Evolutionary conservation across 306 rosid genomes (phyloP).

Genomic region (Inga oerstediana): DNA sequence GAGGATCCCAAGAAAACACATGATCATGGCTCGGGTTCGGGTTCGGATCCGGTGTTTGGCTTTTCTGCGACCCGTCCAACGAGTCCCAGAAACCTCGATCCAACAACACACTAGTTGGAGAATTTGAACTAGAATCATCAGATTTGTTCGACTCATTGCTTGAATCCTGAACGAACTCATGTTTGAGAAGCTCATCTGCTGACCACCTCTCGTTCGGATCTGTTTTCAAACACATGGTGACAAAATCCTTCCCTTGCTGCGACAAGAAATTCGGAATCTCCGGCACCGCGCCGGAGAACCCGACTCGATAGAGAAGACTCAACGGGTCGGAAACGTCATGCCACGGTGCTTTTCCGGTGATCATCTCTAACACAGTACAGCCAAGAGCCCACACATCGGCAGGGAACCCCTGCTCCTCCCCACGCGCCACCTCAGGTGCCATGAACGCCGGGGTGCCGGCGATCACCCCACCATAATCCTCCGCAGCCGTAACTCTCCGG

Average conservation of each 20-base stretch:
- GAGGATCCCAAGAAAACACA: constrained; percentile 25
- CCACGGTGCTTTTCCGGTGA: constrained; percentile 75
- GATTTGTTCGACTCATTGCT: constrained; percentile 15
- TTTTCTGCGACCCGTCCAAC: constrained; percentile 29
- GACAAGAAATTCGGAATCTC: constrained; percentile 64
- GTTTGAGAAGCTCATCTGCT: constrained; percentile 64
- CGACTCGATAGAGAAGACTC: constrained; percentile 60
- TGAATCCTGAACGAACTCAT: constrained; percentile 52
- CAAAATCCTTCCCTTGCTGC: constrained; percentile 70
- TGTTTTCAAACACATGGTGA: constrained; percentile 65
- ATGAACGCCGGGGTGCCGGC: constrained; percentile 81
- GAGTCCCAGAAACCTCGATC: constrained; percentile 58
- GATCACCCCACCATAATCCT: constrained; percentile 12
- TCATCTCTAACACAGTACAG: constrained; percentile 81
- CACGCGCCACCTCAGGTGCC: constrained; percentile 98
- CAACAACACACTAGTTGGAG: constrained; percentile 72
- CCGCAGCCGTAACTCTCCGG: constrained; percentile 29
- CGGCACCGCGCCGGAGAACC: constrained; percentile 60
- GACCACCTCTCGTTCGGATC: constrained; percentile 74
- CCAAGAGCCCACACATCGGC: constrained; percentile 97
- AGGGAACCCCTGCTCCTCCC: constrained; percentile 71
- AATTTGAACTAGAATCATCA: constrained; percentile 27
- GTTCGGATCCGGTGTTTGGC: constrained; percentile 7
- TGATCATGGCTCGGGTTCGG: constrained; percentile 13
- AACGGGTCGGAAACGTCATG: constrained; percentile 53